A percentile compares a stretch with the other conserved stretches of the same genome.
These are phyloP conservation scores for Sanghuangporus weigelae DNA, from an alignment of 1,284 basidiomycete genomes.

Conservation along the genomic window DNA sequence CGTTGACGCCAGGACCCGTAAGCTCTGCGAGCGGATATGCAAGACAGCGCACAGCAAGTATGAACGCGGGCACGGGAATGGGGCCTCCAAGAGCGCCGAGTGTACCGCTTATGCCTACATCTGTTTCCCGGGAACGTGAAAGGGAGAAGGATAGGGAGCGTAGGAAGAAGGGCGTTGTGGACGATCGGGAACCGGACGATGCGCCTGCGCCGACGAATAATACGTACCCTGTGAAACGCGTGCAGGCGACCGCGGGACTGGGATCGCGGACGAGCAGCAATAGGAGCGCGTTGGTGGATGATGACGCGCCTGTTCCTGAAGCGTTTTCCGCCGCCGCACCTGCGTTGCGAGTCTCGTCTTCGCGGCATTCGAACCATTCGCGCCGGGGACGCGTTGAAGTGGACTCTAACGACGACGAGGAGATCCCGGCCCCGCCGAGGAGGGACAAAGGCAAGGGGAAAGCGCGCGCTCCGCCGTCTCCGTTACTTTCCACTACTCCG, in stretches of 20 bases:
- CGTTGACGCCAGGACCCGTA: conserved; percentile 7
- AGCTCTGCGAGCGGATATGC: conserved; percentile 13
- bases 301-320: conserved; percentile 11
- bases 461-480: conserved; percentile 10
- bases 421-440: not conserved
- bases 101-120: not conserved
- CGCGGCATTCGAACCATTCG: not conserved
- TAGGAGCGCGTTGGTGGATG: conserved; percentile 10
- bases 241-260: not conserved
- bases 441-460: conserved; percentile 16
- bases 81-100: not conserved
- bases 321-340: not conserved
- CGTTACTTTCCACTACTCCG: not conserved
- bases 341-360: not conserved
- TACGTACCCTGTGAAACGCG: not conserved
- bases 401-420: not conserved
- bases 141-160: not conserved
- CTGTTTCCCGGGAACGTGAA: not conserved
- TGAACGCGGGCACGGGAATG: not conserved
- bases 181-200: conserved; percentile 15
- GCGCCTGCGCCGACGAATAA: not conserved
- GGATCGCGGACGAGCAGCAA: conserved; percentile 3
- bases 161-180: conserved; percentile 5
- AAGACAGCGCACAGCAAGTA: not conserved
- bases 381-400: not conserved